A percentile compares a stretch with the other conserved stretches of the same genome.
Conservation (phyloP, 1,284 basidiomycete species). For the Ceratobasidium sp. region DNA sequence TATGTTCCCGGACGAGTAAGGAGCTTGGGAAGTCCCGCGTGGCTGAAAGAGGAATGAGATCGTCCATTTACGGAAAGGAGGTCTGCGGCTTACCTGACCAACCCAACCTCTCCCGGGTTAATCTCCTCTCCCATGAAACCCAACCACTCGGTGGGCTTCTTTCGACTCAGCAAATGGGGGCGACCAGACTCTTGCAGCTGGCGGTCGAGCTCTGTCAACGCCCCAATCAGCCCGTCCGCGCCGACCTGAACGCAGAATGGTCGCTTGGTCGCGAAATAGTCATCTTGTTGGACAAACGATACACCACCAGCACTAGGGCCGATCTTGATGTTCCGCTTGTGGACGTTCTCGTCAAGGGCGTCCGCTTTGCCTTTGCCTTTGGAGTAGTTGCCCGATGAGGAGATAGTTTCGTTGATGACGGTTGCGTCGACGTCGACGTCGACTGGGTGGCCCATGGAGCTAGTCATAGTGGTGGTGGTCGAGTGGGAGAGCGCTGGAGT, state of each 20-base stretch:
- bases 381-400: slow-evolving; percentile 1
- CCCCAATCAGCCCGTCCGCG: slow-evolving; percentile 69
- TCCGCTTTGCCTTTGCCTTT: slow-evolving; percentile 37
- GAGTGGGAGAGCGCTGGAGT: not conserved
- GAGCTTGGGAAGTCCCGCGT: slow-evolving; percentile 80
- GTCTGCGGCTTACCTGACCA: slow-evolving; percentile 66
- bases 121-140: slow-evolving; percentile 53
- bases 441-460: slow-evolving; percentile 8
- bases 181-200: slow-evolving; percentile 70
- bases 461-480: not conserved
- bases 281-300: slow-evolving; percentile 41
- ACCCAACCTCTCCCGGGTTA: slow-evolving; percentile 75
- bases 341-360: slow-evolving; percentile 23
- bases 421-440: slow-evolving; percentile 35
- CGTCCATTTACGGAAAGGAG: slow-evolving; percentile 62
- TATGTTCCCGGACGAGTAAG: slow-evolving; percentile 77
- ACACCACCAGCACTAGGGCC: not conserved
- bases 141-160: slow-evolving; percentile 53
- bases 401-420: slow-evolving; percentile 18
- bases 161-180: slow-evolving; percentile 63
- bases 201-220: slow-evolving; percentile 70
- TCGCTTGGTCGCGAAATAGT: slow-evolving; percentile 60
- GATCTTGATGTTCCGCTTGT: slow-evolving; percentile 26
- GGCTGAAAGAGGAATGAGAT: slow-evolving; percentile 64
- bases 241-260: slow-evolving; percentile 76